Base-by-base conservation (phyloP, 2,329 filamentous ascomycete genomes). In the Metarhizium sp. region DNA sequence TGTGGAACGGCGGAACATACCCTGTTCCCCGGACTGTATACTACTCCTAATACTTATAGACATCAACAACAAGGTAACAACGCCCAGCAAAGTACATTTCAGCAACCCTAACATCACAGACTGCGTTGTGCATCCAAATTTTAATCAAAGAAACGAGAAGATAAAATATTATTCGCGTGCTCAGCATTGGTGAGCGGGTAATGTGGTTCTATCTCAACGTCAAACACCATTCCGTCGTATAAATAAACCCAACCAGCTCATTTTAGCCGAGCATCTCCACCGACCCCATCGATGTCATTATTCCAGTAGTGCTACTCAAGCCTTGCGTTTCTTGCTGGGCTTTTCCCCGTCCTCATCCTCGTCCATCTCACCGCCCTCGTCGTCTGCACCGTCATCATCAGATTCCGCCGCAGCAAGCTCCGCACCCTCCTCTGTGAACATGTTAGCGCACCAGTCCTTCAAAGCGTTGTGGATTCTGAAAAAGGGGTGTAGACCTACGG, bases 401-500 rank as follows among this genome's bases (percentile, higher is more conserved):
- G 90, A 86, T 59, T 92, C 86, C 47, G 81, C 68, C 11, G 81
- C 80, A 52, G 85, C 84, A 55, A 81, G 75, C 64, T 90, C 87
- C 67, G 87, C 84, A 49, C 89, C 88, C 52, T 61, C 57, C 45
- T 55, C 55, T 56, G 50, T 13, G 18, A 34, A n/a, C 34, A 20
- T 54, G 67, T 80, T 67, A 81, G 73, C 51, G 25, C 29, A 54
- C 34, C 29, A 25, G 48, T 20, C 7, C n/a, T 34, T 55, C 4
- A 1, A 8, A 8, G 7, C 13, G 7, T 36, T 36, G 7, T 36
- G 34, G n/a, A 16, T 43, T 16, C 40, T 16, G 40, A 6, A 43
- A 14, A 18, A 16, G 40, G 14, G 14, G 14, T 3, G 40, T 14
- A 43, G 14, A 81, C 88, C 74, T 76, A 94, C 90, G 88, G 75